Conservation (phyloP, 2,329 filamentous ascomycete genomes). For the Macrophomina pseudophaseolina region DNA sequence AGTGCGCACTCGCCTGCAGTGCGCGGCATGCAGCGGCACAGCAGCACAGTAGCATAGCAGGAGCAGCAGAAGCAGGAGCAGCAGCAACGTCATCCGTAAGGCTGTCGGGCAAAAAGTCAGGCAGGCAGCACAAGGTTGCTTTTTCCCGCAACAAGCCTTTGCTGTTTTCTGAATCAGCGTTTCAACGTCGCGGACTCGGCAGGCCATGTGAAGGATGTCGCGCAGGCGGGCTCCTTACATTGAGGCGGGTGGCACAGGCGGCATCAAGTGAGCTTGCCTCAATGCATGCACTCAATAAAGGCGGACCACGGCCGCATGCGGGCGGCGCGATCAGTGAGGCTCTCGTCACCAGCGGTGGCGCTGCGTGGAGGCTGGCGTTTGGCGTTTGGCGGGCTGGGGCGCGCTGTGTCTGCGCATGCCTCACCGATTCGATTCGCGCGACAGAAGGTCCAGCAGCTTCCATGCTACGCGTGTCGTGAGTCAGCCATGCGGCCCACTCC, state of each 20-base stretch:
- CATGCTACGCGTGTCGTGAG: conserved; percentile 15
- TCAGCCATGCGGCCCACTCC: conserved; percentile 23
- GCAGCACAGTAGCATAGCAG: neutral
- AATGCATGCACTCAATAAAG: conserved; percentile 24
- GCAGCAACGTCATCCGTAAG: neutral
- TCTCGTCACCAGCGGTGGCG: conserved; percentile 5
- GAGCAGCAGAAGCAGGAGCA: no score
- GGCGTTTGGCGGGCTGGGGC: conserved; percentile 6
- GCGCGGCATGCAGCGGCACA: conserved; percentile 13
- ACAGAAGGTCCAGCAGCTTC: conserved; percentile 22
- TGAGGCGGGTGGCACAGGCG: conserved; percentile 12
- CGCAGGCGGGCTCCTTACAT: conserved; percentile 22
- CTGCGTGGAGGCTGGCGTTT: conserved; percentile 8
- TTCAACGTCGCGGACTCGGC: conserved; percentile 16
- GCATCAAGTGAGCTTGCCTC: conserved; percentile 11
- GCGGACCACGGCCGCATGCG: neutral
- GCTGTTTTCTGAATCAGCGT: conserved; percentile 5
- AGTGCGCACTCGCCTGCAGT: conserved; percentile 14
- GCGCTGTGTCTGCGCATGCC: neutral
- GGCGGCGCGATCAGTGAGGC: conserved; percentile 12
- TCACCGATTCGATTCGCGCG: conserved; percentile 14
- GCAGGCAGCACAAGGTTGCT: conserved; percentile 10
- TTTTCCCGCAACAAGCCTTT: conserved; percentile 4
- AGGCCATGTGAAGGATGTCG: conserved; percentile 23
- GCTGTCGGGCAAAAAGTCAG: conserved; percentile 11